Evolutionary conservation across 352 stramenopile genomes (phyloP).

Genomic region (Phytophthora macrochlamydospora): DNA sequence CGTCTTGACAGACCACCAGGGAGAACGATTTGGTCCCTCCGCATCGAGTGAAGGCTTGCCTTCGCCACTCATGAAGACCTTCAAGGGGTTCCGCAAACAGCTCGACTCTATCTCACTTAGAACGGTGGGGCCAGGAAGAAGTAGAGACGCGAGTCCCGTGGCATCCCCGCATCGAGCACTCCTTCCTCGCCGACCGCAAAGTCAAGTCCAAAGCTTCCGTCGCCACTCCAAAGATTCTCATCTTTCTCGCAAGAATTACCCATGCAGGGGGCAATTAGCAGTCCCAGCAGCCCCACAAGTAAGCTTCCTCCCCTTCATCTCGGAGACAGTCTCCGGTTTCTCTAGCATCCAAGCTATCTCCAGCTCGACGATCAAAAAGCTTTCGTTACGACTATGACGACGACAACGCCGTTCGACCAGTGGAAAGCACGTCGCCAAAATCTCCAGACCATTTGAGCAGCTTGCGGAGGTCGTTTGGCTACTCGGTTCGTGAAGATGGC

Average conservation of each 20-base stretch:
- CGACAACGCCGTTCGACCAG: constrained; percentile 9
- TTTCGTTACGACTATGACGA: constrained; percentile 8
- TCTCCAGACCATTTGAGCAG: constrained; percentile 19
- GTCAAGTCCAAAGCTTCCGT: constrained; percentile 24
- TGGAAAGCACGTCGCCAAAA: constrained; percentile 13
- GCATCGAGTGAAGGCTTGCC: constrained; percentile 9
- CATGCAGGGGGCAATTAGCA: neutral
- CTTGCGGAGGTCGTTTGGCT: constrained; percentile 6
- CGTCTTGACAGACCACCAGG: constrained; percentile 15
- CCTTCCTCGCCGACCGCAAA: constrained; percentile 22
- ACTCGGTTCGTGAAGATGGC: neutral
- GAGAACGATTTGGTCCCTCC: constrained; percentile 4
- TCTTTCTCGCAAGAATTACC: constrained; percentile 30
- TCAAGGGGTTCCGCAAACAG: constrained; percentile 68
- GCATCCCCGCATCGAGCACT: constrained; percentile 20
- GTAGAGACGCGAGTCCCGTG: constrained; percentile 17
- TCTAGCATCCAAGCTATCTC: constrained; percentile 21
- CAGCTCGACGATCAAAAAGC: constrained; percentile 21
- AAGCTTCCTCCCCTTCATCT: constrained; percentile 3
- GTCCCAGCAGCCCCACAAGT: constrained; percentile 15
- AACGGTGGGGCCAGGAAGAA: constrained; percentile 25
- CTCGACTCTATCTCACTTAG: constrained; percentile 40
- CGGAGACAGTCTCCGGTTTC: constrained; percentile 13
- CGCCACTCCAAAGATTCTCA: constrained; percentile 28
- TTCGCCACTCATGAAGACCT: constrained; percentile 52